Conservation (phyloP, 352 stramenopile genomes). For the Phytophthora meadii region DNA sequence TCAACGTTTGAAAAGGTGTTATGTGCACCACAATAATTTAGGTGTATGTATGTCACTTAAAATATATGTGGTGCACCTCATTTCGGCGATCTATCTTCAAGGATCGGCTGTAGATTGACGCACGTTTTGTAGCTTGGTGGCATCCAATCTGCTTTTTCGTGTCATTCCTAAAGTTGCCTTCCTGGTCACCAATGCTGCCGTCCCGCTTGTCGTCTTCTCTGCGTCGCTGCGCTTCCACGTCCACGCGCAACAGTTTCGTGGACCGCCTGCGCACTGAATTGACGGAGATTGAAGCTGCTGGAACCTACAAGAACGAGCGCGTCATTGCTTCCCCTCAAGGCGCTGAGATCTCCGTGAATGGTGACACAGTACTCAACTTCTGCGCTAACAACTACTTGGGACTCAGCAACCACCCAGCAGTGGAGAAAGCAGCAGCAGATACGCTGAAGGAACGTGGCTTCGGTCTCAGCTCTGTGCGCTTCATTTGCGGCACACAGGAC, state of each 20-base stretch:
- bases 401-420: constrained; percentile 87
- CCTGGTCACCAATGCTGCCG: constrained; percentile 21
- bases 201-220: constrained; percentile 16
- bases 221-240: constrained; percentile 39
- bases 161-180: constrained; percentile 1
- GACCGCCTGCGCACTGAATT: constrained; percentile 82
- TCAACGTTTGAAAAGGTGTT: constrained; percentile 7
- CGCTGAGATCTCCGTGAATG: constrained; percentile 78
- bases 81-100: constrained; percentile 6
- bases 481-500: constrained; percentile 95
- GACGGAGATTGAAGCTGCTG: constrained; percentile 70
- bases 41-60: background rate
- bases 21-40: constrained; percentile 5
- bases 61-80: background rate
- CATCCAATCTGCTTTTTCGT: constrained; percentile 4
- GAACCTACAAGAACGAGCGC: constrained; percentile 90
- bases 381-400: constrained; percentile 96
- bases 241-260: constrained; percentile 69
- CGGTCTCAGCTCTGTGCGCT: constrained; percentile 92
- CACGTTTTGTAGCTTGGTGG: background rate
- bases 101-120: constrained; percentile 11
- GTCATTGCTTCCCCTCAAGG: constrained; percentile 91
- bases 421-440: constrained; percentile 86
- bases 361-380: constrained; percentile 91
- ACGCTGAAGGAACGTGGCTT: constrained; percentile 91